Evolutionary conservation across 805 yeast genomes (phyloP), one percentile per base, ranked within the genome.

Genomic region (Suhomyces xylopsoci): DNA sequence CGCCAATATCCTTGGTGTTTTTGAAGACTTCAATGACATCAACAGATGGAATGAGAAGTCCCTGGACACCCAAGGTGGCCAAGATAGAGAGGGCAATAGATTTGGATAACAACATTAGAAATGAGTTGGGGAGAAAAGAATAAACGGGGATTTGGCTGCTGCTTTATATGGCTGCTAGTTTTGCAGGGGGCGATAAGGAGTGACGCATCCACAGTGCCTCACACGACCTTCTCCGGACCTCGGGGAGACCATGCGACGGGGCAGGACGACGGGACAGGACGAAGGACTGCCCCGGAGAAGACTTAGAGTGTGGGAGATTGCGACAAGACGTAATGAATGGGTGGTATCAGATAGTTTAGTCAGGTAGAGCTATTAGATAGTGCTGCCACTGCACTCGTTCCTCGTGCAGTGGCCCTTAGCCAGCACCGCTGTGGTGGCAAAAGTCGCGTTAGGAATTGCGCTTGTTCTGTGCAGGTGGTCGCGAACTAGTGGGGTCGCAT

Each of bases 1-100:
- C 49, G 17, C 15, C 47, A 15, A 36, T 10, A 19, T 51, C 30
- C 32, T 53, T 40, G 42, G 38, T 41, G 50, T 40, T 50, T 10
- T 52, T 51, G 52, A 65, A 65, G 12, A 65, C 67, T n/a, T 62
- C 62, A 41, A 65, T 61, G 46, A 65, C 59, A 48, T 65, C 64
- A 45, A 62, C 51, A 20, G 60, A 51, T 7, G 69, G 69, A 32
- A 65, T 57, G 46, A 64, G 57, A 58, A 65, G 51, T 42, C 70
- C 79, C 53, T 74, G 67, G 48, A 67, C 76, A 49, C 77, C 76
- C 53, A 74, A 58, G 52, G 77, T 56, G 47, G 74, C 70, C 62
- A 76, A 67, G 55, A 76, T 74, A 54, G 79, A 65, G 56, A 75
- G 63, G 15, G 79, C 79, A 50, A 73, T 70, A 25, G 79, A 65